Evolutionary conservation across 208 protist species (phyloP), one percentile per base, ranked within the genome.

Genomic region (Leptomonas seymouri): DNA sequence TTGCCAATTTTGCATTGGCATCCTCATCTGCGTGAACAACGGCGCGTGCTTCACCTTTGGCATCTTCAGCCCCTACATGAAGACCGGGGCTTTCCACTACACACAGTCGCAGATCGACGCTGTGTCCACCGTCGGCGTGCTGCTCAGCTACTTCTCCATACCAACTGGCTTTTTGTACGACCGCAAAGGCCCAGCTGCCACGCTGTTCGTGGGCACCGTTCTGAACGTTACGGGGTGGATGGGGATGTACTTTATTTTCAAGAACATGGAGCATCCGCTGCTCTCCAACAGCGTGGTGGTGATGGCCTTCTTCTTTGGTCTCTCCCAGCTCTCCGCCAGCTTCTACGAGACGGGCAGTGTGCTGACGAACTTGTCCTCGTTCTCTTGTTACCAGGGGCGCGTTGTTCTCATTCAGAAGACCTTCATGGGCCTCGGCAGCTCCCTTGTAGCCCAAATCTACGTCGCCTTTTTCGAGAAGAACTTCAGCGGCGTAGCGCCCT

Each of bases 401-500:
- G 89, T 94, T 4, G 78, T 94, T 28, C 53, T 94, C 8, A 93
- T 94, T 34, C 89, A 94, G 53, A 94, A 94, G 65, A 94, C 89
- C 6, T 94, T 93, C 61, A 94, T 94, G 89, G 89, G 89, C 18
- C 79, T 94, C 12, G 89, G 89, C 44, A 92, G 81, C 64, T 85
- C 86, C 7, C 57, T 94, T 2, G 85, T 94, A 25, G 86, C 85
- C 7, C 86, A 93, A 42, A 69, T 94, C 16, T 87, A 93, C 72
- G 48, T 90, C 51, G 82, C 85, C 27, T 92, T 94, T 50, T 91
- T 94, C 65, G 80, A 88, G 56, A 74, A 61, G 20, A 51, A 36
- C 2, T 74, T 79, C 48, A 12, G 8, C 15, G 61, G 75, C 27
- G 87, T 94, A 30, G 76, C 78, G 4, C 79, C 80, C 8, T 93